phyloP scores from a whole-genome alignment of 2,329 filamentous ascomycete species.

The Tolypocladium album region DNA sequence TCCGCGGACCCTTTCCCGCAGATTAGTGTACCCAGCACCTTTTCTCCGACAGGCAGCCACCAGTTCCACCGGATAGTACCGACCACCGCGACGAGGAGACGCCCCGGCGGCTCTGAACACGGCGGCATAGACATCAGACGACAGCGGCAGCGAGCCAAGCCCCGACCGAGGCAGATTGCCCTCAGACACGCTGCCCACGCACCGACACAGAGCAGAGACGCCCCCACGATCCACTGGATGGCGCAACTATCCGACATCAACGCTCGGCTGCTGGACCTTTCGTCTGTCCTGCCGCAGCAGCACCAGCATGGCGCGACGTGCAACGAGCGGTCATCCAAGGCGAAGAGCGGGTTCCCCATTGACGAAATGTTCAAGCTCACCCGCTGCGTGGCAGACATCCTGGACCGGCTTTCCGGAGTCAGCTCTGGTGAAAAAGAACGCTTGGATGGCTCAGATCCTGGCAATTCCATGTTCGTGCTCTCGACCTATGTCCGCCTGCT shows the following conservation, averaged over 20 bases:
- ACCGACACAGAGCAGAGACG: conserved; percentile 9
- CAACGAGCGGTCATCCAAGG: conserved; percentile 12
- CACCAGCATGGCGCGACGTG: conserved; percentile 10
- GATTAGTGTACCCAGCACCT: background rate
- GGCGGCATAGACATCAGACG: conserved; percentile 12
- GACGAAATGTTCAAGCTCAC: conserved; percentile 31
- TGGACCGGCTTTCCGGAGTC: conserved; percentile 15
- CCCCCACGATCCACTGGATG: conserved; percentile 22
- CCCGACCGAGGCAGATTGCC: conserved; percentile 21
- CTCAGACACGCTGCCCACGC: conserved; percentile 12
- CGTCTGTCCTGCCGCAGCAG: conserved; percentile 18
- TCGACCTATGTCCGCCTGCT: conserved; percentile 27
- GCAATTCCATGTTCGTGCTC: conserved; percentile 26
- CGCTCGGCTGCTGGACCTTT: conserved; percentile 25
- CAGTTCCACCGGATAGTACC: conserved; percentile 3
- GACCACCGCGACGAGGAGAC: conserved; percentile 6
- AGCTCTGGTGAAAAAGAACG: conserved; percentile 3
- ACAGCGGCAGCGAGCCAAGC: conserved; percentile 12
- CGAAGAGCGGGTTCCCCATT: conserved; percentile 22
- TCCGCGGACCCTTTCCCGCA: conserved; percentile 4
- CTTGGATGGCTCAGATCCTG: conserved; percentile 21
- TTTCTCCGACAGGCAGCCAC: background rate
- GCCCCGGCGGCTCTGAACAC: conserved; percentile 12
- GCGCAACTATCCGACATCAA: conserved; percentile 27
- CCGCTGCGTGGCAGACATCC: conserved; percentile 21